These are phyloP conservation scores for Mycena amicta DNA, from an alignment of 768 basidiomycete genomes.

Conservation along the genomic window DNA sequence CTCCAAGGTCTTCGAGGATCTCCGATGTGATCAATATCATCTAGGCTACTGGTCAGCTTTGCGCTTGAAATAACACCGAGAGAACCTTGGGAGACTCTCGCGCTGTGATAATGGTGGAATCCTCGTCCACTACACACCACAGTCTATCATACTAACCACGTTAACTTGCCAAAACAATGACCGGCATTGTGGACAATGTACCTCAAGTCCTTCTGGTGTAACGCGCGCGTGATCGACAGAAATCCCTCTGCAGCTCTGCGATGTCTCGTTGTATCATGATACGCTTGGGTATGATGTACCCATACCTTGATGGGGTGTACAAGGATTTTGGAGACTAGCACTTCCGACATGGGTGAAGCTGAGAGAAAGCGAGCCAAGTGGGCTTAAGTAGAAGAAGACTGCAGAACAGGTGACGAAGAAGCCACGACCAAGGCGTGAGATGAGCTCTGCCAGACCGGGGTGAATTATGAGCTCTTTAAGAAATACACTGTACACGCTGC, in stretches of 20 bases:
- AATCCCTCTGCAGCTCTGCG: conserved; percentile 72
- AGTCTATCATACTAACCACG: conserved; percentile 69
- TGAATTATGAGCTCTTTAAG: background rate
- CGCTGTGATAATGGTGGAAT: conserved; percentile 63
- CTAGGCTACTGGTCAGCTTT: conserved; percentile 34
- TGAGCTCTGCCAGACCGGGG: background rate
- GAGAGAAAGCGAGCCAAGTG: background rate
- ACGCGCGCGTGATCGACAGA: conserved; percentile 59
- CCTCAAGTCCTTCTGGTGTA: conserved; percentile 68
- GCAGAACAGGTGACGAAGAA: no score
- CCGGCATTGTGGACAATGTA: no score
- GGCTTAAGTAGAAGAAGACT: no score
- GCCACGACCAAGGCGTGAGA: background rate
- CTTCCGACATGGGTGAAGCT: conserved; percentile 20
- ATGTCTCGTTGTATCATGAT: background rate
- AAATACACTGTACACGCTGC: background rate
- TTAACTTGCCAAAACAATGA: no score
- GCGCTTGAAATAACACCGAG: background rate
- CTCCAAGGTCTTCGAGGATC: conserved; percentile 52
- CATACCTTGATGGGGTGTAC: conserved; percentile 72
- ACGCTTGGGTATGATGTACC: background rate
- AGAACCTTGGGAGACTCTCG: conserved; percentile 62
- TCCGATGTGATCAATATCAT: conserved; percentile 67
- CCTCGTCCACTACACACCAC: conserved; percentile 70
- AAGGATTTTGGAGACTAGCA: conserved; percentile 57